phyloP scores from a whole-genome alignment of 768 basidiomycete genomes.

The Podaxis pistillaris region DNA sequence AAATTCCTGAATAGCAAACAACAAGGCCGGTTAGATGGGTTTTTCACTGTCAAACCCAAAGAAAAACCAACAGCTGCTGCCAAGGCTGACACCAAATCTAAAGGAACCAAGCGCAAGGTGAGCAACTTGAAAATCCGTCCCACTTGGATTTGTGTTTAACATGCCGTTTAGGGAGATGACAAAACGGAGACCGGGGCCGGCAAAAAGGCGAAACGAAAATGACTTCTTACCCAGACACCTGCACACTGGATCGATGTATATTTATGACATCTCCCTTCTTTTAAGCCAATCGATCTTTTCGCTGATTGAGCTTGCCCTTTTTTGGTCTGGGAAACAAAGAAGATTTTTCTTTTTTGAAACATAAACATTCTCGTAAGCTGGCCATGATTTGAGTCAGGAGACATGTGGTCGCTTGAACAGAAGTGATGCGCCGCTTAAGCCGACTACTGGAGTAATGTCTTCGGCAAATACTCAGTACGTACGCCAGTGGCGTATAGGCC shows the following conservation, averaged over 20 bases:
- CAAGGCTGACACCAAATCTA: conserved; percentile 27
- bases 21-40: conserved; percentile 94
- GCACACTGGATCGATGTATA: neutral
- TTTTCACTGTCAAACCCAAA: conserved; percentile 78
- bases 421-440: neutral
- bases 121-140: conserved; percentile 12
- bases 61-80: conserved; percentile 35
- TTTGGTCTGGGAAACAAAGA: neutral
- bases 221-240: conserved; percentile 1
- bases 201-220: conserved; percentile 12
- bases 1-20: conserved; percentile 89
- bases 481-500: neutral
- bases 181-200: conserved; percentile 33
- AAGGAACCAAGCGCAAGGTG: conserved; percentile 57
- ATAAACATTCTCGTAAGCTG: neutral
- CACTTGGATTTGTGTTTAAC: neutral
- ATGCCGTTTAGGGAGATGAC: conserved; percentile 34
- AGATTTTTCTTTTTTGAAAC: neutral
- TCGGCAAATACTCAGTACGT: neutral
- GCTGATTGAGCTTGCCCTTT: too few relatives aligned
- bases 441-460: neutral
- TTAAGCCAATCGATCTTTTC: too few relatives aligned
- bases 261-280: neutral
- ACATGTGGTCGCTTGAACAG: neutral
- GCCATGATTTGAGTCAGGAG: neutral